Evolutionary conservation across 139 green algal species (phyloP).

Genomic region (Spirogloea muscicola): DNA sequence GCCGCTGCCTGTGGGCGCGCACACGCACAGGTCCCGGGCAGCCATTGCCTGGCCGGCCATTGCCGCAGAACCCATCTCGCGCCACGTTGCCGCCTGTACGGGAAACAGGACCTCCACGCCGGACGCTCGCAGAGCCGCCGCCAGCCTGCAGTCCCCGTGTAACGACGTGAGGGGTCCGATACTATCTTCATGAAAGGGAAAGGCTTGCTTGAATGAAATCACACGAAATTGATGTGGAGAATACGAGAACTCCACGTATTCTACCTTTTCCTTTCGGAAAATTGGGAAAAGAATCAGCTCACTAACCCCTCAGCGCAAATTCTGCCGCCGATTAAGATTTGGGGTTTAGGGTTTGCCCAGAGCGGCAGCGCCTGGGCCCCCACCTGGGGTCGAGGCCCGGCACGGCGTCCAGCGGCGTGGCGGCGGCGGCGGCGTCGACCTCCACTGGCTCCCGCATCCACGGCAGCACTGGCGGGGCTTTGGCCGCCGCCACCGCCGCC

Average conservation of each 20-base stretch:
- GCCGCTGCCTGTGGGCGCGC: conserved; percentile 83
- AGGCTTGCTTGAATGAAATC: not conserved
- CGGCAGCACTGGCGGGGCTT: conserved; percentile 28
- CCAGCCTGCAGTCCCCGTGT: conserved; percentile 17
- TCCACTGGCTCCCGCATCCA: conserved; percentile 43
- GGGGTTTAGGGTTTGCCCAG: not conserved
- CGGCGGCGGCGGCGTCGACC: not conserved
- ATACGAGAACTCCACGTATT: conserved; percentile 21
- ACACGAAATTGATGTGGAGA: conserved; percentile 13
- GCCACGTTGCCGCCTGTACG: conserved; percentile 40
- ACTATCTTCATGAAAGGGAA: conserved; percentile 8
- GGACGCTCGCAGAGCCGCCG: conserved; percentile 5
- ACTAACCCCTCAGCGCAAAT: not conserved
- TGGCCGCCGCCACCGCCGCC: too few relatives aligned
- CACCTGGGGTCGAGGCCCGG: conserved; percentile 26
- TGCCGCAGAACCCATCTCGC: conserved; percentile 19
- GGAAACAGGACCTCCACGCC: conserved; percentile 41
- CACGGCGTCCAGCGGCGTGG: conserved; percentile 12
- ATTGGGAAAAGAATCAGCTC: not conserved
- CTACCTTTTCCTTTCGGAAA: too few relatives aligned
- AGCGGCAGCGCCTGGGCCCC: not conserved
- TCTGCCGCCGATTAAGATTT: not conserved
- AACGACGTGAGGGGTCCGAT: conserved; percentile 4
- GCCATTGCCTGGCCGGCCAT: not conserved
- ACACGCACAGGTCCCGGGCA: conserved; percentile 78